Conservation (phyloP, 2,329 filamentous ascomycete species). For the Talaromyces funiculosus region DNA sequence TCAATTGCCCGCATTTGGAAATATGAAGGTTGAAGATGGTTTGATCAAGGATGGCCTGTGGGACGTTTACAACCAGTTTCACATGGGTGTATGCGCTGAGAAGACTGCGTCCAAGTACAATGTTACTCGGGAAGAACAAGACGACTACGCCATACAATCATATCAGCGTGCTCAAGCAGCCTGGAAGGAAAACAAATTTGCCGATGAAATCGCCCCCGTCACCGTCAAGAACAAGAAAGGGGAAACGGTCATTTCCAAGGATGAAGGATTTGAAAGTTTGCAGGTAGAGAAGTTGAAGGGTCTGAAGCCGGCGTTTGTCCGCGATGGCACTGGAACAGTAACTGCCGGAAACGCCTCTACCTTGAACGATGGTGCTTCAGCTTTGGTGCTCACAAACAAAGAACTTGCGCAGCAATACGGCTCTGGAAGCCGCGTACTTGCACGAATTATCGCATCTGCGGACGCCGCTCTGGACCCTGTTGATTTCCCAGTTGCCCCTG, state of each 20-base stretch:
- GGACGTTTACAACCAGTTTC: constrained; percentile 93
- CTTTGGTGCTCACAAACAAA: constrained; percentile 77
- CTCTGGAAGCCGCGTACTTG: constrained; percentile 71
- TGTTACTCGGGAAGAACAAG: constrained; percentile 79
- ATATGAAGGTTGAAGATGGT: constrained; percentile 83
- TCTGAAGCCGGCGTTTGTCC: constrained; percentile 85
- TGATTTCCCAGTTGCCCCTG: constrained; percentile 89
- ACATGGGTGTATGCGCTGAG: constrained; percentile 98
- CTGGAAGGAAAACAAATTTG: constrained; percentile 76
- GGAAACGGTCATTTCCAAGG: constrained; percentile 68
- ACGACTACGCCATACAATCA: constrained; percentile 80
- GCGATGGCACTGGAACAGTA: constrained; percentile 79
- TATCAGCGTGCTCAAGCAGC: constrained; percentile 87
- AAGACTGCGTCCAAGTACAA: constrained; percentile 83
- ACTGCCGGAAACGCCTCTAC: constrained; percentile 93
- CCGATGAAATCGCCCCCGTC: constrained; percentile 84
- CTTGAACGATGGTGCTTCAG: constrained; percentile 90
- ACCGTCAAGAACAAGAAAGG: constrained; percentile 81
- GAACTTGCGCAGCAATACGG: constrained; percentile 77
- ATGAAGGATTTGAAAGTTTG: constrained; percentile 84
- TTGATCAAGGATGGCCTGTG: constrained; percentile 91
- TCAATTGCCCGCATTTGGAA: constrained; percentile 76
- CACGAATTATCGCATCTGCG: constrained; percentile 75
- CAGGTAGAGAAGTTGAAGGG: constrained; percentile 80
- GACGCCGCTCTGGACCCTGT: constrained; percentile 88